Base-by-base conservation (phyloP, 2,329 filamentous ascomycete species). In the Hymenoscyphus repandus region DNA sequence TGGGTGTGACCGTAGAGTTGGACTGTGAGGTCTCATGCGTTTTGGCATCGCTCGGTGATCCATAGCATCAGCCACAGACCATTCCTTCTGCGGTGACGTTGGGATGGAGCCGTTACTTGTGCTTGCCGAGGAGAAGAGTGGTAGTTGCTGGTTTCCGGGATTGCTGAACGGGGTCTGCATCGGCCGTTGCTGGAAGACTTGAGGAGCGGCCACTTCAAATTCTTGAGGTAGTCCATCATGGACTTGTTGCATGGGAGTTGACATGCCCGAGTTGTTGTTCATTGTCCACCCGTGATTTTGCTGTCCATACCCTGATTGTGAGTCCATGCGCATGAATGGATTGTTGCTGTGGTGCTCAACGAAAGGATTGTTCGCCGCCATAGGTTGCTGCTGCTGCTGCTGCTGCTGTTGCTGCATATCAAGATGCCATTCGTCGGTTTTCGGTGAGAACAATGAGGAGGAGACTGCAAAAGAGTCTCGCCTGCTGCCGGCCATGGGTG, bases 1-100 rank as follows among this genome's bases (percentile, higher is more conserved):
- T 55, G 90, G 90, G 72, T 88, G 86, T 61, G 80, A 86, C 66
- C 83, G 81, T 69, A 86, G 79, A 27, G 61, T 61, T 30, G 88
- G 82, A 69, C 81, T 91, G 66, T 80, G 80, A 38, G 82, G 79
- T 57, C 77, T 77, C 76, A 86, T 83, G 61, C 79, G 76, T 71
- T 82, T 83, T 54, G 71, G 70, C 68, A 78, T 71, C 45, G 61
- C 60, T 34, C 65, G 68, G 58, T 77, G 74, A 52, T 72, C 70
- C 68, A 75, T 75, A 60, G 72, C 64, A 47, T 74, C 72, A 43
- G 68, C 68, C 50, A 69, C 66, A 64, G 77, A 72, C 76, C 78
- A 81, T 53, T 81, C 78, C 69, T 81, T 82, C 62, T 79, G 77
- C 12, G 78, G 75, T 32, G 79, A 80, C n/a, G 74, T 69, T 45